phyloP scores from a whole-genome alignment of 1,284 basidiomycete genomes.

The Cryptococcus jaspeensis region DNA sequence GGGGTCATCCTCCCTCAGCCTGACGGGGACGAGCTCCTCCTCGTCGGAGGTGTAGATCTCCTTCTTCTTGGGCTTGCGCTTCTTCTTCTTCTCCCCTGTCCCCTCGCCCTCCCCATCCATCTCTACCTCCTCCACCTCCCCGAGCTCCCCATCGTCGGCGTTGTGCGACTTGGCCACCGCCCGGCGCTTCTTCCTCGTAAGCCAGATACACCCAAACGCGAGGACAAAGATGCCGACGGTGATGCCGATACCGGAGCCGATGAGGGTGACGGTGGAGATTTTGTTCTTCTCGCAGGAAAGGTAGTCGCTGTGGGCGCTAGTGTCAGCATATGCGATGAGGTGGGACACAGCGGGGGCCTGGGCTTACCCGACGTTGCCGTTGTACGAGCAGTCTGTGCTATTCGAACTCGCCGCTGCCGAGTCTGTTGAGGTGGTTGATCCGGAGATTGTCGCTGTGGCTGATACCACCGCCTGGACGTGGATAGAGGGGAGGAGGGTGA shows the following conservation, averaged over 20 bases:
- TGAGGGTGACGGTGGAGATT: conserved; percentile 27
- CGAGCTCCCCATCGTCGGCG: conserved; percentile 1
- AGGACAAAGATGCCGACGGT: conserved; percentile 27
- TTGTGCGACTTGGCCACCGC: neutral
- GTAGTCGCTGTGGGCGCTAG: conserved; percentile 17
- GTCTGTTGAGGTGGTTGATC: too few species aligned
- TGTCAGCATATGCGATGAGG: neutral
- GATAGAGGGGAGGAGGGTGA: neutral
- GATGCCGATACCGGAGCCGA: conserved; percentile 30
- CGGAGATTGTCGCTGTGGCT: neutral
- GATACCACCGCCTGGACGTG: neutral
- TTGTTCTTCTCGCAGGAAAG: conserved; percentile 26
- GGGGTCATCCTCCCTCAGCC: conserved; percentile 2
- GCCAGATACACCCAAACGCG: conserved; percentile 27
- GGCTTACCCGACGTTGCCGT: conserved; percentile 1
- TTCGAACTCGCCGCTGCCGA: neutral
- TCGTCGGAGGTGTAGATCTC: conserved; percentile 6
- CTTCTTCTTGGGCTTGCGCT: neutral
- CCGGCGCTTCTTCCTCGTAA: conserved; percentile 11
- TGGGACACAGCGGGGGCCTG: too few species aligned
- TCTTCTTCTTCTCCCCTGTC: neutral
- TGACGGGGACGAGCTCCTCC: conserved; percentile 4
- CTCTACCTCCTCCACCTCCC: neutral
- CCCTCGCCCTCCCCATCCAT: neutral
- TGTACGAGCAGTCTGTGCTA: neutral